A percentile compares a stretch with the other conserved stretches of the same genome.
phyloP scores from a whole-genome alignment of 2,329 filamentous ascomycete genomes.

The Beauveria caledonica region DNA sequence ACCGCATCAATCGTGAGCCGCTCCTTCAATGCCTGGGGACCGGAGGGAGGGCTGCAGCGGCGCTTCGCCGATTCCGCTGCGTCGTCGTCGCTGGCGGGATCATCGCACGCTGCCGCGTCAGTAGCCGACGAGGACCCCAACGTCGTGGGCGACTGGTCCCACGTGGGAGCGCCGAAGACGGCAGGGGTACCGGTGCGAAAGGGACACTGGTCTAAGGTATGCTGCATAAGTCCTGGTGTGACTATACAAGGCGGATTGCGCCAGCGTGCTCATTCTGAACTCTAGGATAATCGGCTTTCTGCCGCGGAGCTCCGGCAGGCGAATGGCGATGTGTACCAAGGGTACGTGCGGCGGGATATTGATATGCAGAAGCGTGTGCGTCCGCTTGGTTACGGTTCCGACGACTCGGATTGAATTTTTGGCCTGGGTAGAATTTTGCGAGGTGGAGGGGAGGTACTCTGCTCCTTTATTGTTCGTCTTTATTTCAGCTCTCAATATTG shows the following conservation, averaged over 20 bases:
- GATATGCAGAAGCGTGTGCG: background rate
- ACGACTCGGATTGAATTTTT: background rate
- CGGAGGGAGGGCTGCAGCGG: background rate
- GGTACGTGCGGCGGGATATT: background rate
- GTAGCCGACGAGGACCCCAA: background rate
- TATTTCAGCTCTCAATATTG: too few species aligned
- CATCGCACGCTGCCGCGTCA: background rate
- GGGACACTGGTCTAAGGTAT: background rate
- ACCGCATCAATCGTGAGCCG: background rate
- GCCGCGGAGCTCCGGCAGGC: background rate
- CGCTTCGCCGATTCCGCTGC: background rate
- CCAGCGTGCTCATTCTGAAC: too few species aligned
- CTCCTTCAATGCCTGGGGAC: constrained; percentile 6
- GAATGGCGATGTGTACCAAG: background rate
- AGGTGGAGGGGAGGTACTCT: too few species aligned
- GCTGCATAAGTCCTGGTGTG: background rate
- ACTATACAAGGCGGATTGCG: too few species aligned
- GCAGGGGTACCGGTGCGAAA: background rate
- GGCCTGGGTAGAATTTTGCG: too few species aligned
- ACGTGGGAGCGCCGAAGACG: background rate
- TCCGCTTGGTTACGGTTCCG: background rate
- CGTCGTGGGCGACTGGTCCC: background rate
- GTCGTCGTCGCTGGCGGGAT: background rate
- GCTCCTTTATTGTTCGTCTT: too few species aligned
- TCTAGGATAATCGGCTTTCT: background rate